A percentile compares a stretch with the other conserved stretches of the same genome.
These are phyloP conservation scores for Didymella pinodella DNA, from an alignment of 2,329 filamentous ascomycete genomes.

Conservation along the genomic window DNA sequence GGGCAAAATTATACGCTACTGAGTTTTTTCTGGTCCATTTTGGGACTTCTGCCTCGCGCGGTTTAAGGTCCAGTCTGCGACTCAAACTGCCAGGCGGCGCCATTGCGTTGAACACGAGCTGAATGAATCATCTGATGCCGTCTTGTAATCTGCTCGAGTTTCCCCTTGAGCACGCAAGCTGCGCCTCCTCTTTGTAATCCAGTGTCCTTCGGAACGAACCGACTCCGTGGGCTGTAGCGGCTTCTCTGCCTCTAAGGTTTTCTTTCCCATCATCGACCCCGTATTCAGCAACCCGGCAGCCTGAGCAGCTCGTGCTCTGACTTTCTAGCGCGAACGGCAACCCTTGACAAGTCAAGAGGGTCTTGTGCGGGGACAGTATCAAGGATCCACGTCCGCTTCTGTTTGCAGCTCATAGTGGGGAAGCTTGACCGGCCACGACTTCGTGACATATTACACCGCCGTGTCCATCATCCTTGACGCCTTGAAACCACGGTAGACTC, in stretches of 20 bases:
- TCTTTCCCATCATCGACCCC: conserved; percentile 16
- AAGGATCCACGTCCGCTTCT: conserved; percentile 21
- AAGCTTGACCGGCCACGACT: conserved; percentile 16
- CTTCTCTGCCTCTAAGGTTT: conserved; percentile 11
- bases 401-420: conserved; percentile 14
- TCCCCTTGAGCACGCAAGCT: background rate
- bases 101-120: background rate
- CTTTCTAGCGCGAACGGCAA: conserved; percentile 28
- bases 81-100: conserved; percentile 4
- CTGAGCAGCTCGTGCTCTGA: conserved; percentile 20
- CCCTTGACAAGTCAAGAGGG: conserved; percentile 2
- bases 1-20: conserved; percentile 11
- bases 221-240: conserved; percentile 22
- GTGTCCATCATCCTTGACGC: background rate
- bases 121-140: background rate
- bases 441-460: conserved; percentile 9
- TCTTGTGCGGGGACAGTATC: conserved; percentile 19
- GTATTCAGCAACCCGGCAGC: background rate
- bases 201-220: conserved; percentile 25
- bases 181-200: background rate
- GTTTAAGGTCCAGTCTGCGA: conserved; percentile 1
- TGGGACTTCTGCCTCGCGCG: conserved; percentile 9
- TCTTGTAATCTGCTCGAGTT: background rate
- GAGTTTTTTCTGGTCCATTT: conserved; percentile 13
- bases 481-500: background rate